Evolutionary conservation across 2,329 filamentous ascomycete genomes (phyloP).

Genomic region (Colletotrichum orbiculare): DNA sequence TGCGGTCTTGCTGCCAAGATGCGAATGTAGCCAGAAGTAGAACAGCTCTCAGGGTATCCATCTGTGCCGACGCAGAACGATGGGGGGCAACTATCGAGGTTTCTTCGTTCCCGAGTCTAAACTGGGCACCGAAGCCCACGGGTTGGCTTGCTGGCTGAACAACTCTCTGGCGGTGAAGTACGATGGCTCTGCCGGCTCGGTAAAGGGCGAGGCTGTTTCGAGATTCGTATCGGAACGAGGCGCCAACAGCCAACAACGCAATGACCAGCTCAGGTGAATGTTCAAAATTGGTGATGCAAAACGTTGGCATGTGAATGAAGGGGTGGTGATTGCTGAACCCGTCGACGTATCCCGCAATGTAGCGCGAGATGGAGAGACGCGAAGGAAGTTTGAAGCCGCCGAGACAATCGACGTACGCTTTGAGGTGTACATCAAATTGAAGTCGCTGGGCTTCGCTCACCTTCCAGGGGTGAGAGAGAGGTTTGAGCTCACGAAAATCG

Average conservation of each 20-base stretch:
- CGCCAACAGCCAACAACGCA: conserved; percentile 12
- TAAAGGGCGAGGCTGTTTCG: conserved; percentile 8
- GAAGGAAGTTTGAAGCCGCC: conserved; percentile 11
- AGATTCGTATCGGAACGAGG: conserved; percentile 16
- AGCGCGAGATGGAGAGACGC: conserved; percentile 1
- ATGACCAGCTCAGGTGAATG: conserved; percentile 12
- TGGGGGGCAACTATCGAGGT: too few species aligned
- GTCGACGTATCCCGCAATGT: conserved; percentile 16
- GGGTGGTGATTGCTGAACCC: conserved; percentile 21
- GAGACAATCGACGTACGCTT: neutral
- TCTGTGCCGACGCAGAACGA: too few species aligned
- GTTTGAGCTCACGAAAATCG: conserved; percentile 11
- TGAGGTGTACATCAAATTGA: neutral
- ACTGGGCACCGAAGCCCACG: too few species aligned
- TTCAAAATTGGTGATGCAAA: conserved; percentile 7
- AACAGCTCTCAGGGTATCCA: too few species aligned
- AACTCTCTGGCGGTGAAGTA: too few species aligned
- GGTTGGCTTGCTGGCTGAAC: too few species aligned
- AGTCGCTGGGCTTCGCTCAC: neutral
- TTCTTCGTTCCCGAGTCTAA: too few species aligned
- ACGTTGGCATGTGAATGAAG: conserved; percentile 20
- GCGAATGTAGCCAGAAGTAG: too few species aligned
- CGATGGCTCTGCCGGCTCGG: neutral
- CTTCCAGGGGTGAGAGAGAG: conserved; percentile 10
- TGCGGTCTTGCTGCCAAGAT: too few species aligned